Conservation (phyloP, 208 protist species). For the Sergeia podlipaevii region DNA sequence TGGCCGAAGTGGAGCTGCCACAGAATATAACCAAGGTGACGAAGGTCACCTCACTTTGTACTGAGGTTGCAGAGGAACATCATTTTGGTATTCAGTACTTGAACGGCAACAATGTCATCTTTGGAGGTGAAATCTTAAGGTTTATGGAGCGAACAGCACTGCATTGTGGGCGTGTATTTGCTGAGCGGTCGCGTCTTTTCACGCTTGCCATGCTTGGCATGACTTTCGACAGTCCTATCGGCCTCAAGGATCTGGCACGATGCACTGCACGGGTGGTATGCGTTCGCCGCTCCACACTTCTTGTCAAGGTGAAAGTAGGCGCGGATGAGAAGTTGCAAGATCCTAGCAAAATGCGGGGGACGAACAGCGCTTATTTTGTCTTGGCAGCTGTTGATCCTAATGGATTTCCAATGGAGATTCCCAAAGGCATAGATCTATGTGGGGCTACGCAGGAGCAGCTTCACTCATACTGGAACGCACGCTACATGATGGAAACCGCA, state of each 20-base stretch:
- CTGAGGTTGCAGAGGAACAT: slow-evolving; percentile 11
- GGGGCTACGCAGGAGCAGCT: slow-evolving; percentile 11
- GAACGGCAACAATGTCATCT: slow-evolving; percentile 45
- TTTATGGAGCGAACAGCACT: slow-evolving; percentile 31
- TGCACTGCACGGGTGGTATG: slow-evolving; percentile 22
- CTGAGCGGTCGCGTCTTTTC: slow-evolving; percentile 11
- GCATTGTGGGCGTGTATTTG: slow-evolving; percentile 31
- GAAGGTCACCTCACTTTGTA: slow-evolving; percentile 17
- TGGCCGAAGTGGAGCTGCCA: slow-evolving; percentile 20
- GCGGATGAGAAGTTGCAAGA: slow-evolving; percentile 14
- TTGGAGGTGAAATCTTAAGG: slow-evolving; percentile 25
- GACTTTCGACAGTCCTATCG: slow-evolving; percentile 31
- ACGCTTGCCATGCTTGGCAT: slow-evolving; percentile 36
- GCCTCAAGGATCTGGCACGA: slow-evolving; percentile 8
- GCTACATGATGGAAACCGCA: not conserved
- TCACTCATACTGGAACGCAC: not conserved
- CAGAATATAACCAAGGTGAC: slow-evolving; percentile 22
- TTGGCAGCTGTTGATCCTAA: slow-evolving; percentile 22
- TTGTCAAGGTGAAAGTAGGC: slow-evolving; percentile 23
- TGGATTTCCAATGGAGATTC: slow-evolving; percentile 7
- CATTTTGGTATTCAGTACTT: slow-evolving; percentile 22
- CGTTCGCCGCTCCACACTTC: slow-evolving; percentile 27
- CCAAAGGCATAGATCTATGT: not conserved
- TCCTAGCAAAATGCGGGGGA: slow-evolving; percentile 10
- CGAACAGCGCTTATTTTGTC: slow-evolving; percentile 43